A percentile compares a stretch with the other conserved stretches of the same genome.
These are phyloP conservation scores for Ophiostoma sp. DNA, from an alignment of 2,329 filamentous ascomycete genomes.

Conservation along the genomic window DNA sequence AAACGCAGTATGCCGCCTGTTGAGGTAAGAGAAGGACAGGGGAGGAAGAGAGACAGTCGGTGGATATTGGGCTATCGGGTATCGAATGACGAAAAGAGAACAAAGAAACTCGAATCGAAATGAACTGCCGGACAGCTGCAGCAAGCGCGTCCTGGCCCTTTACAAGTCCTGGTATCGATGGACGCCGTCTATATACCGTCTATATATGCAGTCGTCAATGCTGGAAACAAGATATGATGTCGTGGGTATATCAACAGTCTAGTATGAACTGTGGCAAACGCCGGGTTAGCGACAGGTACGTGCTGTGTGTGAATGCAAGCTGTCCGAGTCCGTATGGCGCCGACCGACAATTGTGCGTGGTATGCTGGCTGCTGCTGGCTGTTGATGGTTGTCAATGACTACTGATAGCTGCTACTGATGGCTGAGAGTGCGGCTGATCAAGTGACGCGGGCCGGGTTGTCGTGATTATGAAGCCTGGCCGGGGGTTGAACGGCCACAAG, in stretches of 20 bases:
- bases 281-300: neutral
- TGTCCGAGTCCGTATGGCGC: neutral
- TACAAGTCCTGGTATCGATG: neutral
- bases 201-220: conserved; percentile 21
- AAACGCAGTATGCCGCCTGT: neutral
- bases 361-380: neutral
- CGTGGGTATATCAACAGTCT: conserved; percentile 24
- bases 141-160: neutral
- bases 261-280: conserved; percentile 14
- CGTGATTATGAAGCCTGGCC: neutral
- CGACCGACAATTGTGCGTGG: neutral
- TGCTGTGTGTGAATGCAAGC: neutral
- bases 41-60: neutral
- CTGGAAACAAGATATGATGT: conserved; percentile 13
- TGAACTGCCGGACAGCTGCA: conserved; percentile 1
- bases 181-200: conserved; percentile 23
- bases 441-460: neutral
- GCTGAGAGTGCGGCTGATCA: conserved; percentile 1
- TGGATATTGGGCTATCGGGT: neutral
- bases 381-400: neutral
- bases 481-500: neutral
- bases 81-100: neutral
- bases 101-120: neutral
- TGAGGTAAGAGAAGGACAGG: neutral
- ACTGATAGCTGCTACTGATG: neutral